These are phyloP conservation scores for Kazachstania viticola DNA, from an alignment of 805 yeast genomes.

Conservation along the genomic window DNA sequence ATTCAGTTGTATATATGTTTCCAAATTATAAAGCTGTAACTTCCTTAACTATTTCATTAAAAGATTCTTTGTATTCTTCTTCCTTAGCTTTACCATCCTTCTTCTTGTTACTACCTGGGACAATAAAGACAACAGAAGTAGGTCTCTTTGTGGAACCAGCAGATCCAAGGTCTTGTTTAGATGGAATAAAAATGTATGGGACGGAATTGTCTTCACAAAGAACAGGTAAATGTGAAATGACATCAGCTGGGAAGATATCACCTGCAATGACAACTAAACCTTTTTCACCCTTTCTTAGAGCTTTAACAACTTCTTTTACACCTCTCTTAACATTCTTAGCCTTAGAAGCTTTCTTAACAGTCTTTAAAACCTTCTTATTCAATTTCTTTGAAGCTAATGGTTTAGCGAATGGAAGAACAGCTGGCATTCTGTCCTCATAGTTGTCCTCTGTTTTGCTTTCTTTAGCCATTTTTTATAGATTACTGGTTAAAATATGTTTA, in stretches of 20 bases:
- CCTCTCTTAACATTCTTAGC: conserved; percentile 98
- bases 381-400: conserved; percentile 94
- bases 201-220: conserved; percentile 90
- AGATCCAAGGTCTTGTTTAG: conserved; percentile 95
- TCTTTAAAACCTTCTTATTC: conserved; percentile 89
- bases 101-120: conserved; percentile 88
- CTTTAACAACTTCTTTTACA: conserved; percentile 96
- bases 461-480: conserved; percentile 6
- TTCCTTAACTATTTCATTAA: conserved; percentile 91
- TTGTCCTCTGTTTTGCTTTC: conserved; percentile 45
- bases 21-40: conserved; percentile 31
- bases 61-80: conserved; percentile 83
- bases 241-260: conserved; percentile 95
- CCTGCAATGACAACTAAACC: conserved; percentile 96
- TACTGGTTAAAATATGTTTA: not conserved
- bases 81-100: conserved; percentile 57
- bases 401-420: conserved; percentile 80
- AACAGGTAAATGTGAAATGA: conserved; percentile 93
- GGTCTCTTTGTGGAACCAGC: conserved; percentile 99
- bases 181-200: conserved; percentile 88
- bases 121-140: conserved; percentile 93
- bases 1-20: not conserved
- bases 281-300: conserved; percentile 94
- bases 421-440: conserved; percentile 86
- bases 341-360: conserved; percentile 95